These are phyloP conservation scores for Suillus hirtellus DNA, from an alignment of 768 basidiomycete genomes.

Conservation along the genomic window DNA sequence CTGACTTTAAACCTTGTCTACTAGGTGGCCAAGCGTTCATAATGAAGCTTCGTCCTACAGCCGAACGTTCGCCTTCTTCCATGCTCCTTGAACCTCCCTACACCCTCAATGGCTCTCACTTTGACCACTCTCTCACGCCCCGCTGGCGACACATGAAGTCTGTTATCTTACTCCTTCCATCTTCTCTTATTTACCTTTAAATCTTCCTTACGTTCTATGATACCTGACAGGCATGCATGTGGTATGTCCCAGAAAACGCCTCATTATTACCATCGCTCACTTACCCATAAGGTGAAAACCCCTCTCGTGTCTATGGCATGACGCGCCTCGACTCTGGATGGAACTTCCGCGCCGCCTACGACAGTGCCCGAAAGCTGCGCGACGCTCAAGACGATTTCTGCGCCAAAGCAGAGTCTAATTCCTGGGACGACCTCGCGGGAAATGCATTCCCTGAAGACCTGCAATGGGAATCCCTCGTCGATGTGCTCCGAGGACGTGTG, in stretches of 20 bases:
- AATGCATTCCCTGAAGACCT: conserved; percentile 55
- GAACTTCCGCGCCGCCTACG: conserved; percentile 79
- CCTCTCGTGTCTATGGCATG: conserved; percentile 40
- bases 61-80: conserved; percentile 46
- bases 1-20: conserved; percentile 5
- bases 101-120: conserved; percentile 31
- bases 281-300: conserved; percentile 31
- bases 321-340: conserved; percentile 79
- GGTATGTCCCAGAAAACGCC: conserved; percentile 32
- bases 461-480: conserved; percentile 78
- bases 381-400: conserved; percentile 74
- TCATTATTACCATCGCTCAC: neutral
- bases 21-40: conserved; percentile 51
- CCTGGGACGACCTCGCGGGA: conserved; percentile 37
- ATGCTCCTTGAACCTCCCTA: conserved; percentile 54
- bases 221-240: conserved; percentile 37
- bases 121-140: conserved; percentile 21
- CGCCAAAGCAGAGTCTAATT: conserved; percentile 50
- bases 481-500: conserved; percentile 75
- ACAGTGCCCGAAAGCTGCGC: conserved; percentile 68
- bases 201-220: neutral
- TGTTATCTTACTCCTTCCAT: conserved; percentile 5
- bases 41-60: conserved; percentile 50
- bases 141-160: conserved; percentile 33
- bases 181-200: neutral